phyloP scores from a whole-genome alignment of 805 yeast species.

The Blastobotrys chiropterorum region DNA sequence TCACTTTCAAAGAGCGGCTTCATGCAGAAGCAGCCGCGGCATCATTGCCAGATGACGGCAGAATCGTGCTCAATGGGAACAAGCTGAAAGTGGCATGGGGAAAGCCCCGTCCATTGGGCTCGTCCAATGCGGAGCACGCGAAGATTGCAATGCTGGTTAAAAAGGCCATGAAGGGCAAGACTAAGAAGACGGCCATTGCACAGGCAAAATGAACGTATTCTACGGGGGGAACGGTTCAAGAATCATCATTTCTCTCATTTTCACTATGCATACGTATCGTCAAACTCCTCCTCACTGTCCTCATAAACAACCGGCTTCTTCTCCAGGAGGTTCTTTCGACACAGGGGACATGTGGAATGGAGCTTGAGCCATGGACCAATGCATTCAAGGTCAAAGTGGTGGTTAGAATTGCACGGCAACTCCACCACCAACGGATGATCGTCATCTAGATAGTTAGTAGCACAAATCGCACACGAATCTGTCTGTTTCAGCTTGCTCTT shows the following conservation, averaged over 20 bases:
- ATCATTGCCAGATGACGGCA: conserved; percentile 15
- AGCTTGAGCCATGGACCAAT: conserved; percentile 81
- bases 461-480: conserved; percentile 82
- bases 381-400: conserved; percentile 83
- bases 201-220: too few species aligned
- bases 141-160: conserved; percentile 20
- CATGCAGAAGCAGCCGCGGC: conserved; percentile 44
- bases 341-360: conserved; percentile 64
- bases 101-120: conserved; percentile 22
- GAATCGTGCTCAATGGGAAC: conserved; percentile 26
- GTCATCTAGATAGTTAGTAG: conserved; percentile 63
- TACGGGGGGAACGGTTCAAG: background rate
- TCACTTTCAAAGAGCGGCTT: conserved; percentile 44
- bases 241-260: background rate
- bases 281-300: conserved; percentile 51
- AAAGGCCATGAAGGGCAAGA: conserved; percentile 14
- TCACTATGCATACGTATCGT: conserved; percentile 66
- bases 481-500: conserved; percentile 33
- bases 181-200: too few species aligned
- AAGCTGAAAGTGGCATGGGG: conserved; percentile 29
- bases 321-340: conserved; percentile 64
- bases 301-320: conserved; percentile 41
- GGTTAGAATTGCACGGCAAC: conserved; percentile 61
- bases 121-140: conserved; percentile 19
- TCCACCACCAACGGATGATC: conserved; percentile 72